Base-by-base conservation (phyloP, 2,329 filamentous ascomycete genomes). In the Ophiostoma triangulosporum region DNA sequence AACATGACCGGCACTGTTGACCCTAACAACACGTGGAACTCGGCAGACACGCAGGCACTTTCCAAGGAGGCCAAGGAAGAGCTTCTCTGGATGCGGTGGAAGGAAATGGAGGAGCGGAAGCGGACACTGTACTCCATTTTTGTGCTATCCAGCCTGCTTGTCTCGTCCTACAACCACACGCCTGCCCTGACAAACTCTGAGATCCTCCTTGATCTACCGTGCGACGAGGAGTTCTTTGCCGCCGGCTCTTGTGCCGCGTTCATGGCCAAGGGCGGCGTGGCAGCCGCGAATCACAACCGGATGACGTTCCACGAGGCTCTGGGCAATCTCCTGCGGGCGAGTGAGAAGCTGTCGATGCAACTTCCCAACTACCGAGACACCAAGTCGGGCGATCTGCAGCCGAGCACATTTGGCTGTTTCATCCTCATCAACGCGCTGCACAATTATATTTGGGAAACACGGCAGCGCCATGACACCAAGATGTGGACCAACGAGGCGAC, bases 361-460 rank as follows among this genome's bases (percentile, higher is more conserved):
- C 26, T 22, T 3, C 17, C 27, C 73, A 78, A 59, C 82, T 85
- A 62, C 29, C 33, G 20, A 26, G 70, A 73, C 43, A 77, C 82
- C 8, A 6, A 27, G 3, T 62, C 76, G 1, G 81, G 73, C 52
- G 81, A 88, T 32, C 73, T 93, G 48, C 81, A 79, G 59, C 88
- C 89, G 0, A 96, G 91, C 68, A 90, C 89, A 0, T 95, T 95
- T 65, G 93, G 91, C 8, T 95, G 89, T 64, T 74, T 96, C 29
- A 78, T 96, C 6, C 71, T 98, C 58, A 96, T 97, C 65, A 91
- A 95, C 64, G 90, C 93, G 3, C 74, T 97, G 24, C 93, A 97
- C 69, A 96, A 96, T 61, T 96, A 95, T 67, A 96, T 97, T 45
- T 97, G 93, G 93, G 91, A 97, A 68, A 96, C 90, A 0, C 78